phyloP scores from a whole-genome alignment of 352 stramenopile genomes.

The Phytophthora crassamura region DNA sequence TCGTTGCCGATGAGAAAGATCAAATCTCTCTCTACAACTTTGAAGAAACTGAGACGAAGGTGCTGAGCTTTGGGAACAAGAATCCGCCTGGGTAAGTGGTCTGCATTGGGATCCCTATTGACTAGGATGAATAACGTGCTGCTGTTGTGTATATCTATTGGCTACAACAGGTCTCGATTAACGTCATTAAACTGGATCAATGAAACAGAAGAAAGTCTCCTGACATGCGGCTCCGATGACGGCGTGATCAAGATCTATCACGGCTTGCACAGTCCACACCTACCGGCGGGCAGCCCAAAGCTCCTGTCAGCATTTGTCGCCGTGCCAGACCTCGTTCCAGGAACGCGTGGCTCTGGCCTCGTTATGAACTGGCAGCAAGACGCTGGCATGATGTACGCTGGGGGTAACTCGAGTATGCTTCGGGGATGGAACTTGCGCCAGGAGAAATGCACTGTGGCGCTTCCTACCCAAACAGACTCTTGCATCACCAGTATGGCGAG shows the following conservation, averaged over 20 bases:
- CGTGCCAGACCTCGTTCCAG: slow-evolving; percentile 92
- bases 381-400: slow-evolving; percentile 90
- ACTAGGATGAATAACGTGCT: slow-evolving; percentile 13
- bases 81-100: slow-evolving; percentile 77
- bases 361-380: slow-evolving; percentile 97
- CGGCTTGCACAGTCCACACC: slow-evolving; percentile 71
- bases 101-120: slow-evolving; percentile 9
- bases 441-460: slow-evolving; percentile 86
- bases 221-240: slow-evolving; percentile 97
- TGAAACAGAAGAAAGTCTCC: slow-evolving; percentile 91
- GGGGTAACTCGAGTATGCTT: slow-evolving; percentile 93
- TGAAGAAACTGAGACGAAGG: slow-evolving; percentile 88
- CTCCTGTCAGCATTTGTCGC: slow-evolving; percentile 94
- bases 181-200: slow-evolving; percentile 98
- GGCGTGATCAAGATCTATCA: slow-evolving; percentile 97
- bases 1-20: slow-evolving; percentile 95
- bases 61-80: slow-evolving; percentile 85
- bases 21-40: slow-evolving; percentile 97
- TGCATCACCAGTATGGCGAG: slow-evolving; percentile 92
- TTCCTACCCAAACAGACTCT: slow-evolving; percentile 90
- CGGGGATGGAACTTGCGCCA: slow-evolving; percentile 95
- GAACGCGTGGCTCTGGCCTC: slow-evolving; percentile 92
- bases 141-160: slow-evolving; percentile 1
- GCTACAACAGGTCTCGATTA: slow-evolving; percentile 75
- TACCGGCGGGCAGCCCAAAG: slow-evolving; percentile 52